phyloP scores from a whole-genome alignment of 352 stramenopile species.

The Blastocystis hominis region DNA sequence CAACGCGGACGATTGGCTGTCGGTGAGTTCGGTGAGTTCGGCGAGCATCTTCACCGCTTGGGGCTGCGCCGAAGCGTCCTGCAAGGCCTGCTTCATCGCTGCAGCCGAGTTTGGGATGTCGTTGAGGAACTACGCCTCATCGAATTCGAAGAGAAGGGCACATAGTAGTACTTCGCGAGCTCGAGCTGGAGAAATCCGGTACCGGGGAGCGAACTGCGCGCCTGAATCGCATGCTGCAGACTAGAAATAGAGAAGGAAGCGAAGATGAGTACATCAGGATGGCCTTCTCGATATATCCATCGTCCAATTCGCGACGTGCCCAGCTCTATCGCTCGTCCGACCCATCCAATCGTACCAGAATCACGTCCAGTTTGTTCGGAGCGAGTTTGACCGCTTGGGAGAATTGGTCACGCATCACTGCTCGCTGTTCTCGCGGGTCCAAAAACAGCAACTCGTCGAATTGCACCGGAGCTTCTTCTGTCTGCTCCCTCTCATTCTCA shows the following conservation, averaged over 20 bases:
- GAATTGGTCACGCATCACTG: neutral
- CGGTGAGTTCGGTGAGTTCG: neutral
- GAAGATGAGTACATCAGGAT: neutral
- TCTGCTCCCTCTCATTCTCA: too few relatives aligned
- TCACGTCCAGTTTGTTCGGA: neutral
- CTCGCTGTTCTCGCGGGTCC: neutral
- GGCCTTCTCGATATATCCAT: slow-evolving; percentile 3
- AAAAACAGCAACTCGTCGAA: neutral
- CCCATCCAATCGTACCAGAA: too few relatives aligned
- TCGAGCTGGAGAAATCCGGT: neutral
- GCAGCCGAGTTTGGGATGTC: neutral
- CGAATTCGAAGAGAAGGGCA: neutral
- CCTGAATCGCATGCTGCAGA: neutral
- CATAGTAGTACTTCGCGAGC: slow-evolving; percentile 7
- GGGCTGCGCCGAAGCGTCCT: neutral
- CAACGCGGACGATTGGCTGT: neutral
- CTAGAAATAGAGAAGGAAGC: neutral
- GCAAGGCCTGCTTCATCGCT: neutral
- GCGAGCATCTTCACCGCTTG: neutral
- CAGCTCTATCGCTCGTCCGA: neutral
- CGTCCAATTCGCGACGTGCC: neutral
- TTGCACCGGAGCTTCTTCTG: too few relatives aligned
- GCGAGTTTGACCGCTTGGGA: neutral
- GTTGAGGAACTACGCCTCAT: neutral
- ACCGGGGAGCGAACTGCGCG: neutral